Evolutionary conservation across 331 rosid species (phyloP).

Genomic region (Quercus tomentella): DNA sequence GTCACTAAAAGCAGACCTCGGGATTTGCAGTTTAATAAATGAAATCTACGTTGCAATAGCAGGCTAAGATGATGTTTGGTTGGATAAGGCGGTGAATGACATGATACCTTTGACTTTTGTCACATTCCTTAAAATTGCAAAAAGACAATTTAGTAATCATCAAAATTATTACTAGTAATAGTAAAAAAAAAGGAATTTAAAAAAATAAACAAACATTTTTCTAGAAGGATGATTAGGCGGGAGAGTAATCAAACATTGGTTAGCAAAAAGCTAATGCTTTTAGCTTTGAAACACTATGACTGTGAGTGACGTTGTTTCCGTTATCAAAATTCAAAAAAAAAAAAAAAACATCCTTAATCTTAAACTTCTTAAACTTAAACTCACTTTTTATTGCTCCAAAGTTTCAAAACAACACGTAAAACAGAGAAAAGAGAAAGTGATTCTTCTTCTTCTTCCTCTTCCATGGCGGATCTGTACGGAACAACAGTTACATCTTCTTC

Average conservation of each 20-base stretch:
- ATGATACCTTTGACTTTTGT: conserved; percentile 17
- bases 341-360: no score
- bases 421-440: background rate
- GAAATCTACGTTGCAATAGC: no score
- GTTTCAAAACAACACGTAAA: background rate
- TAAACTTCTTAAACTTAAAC: background rate
- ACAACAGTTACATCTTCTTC: conserved; percentile 33
- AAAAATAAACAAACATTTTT: background rate
- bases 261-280: background rate
- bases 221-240: conserved; percentile 29
- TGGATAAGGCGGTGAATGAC: conserved; percentile 22
- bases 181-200: background rate
- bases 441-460: no score
- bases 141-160: background rate
- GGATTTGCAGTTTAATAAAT: conserved; percentile 20
- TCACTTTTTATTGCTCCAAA: background rate
- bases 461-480: conserved; percentile 50
- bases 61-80: background rate
- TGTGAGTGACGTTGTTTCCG: background rate
- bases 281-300: no score
- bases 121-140: background rate
- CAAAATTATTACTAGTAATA: background rate
- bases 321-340: background rate
- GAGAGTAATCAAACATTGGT: conserved; percentile 40
- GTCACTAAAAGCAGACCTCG: conserved; percentile 6